Conservation (phyloP, 2,329 filamentous ascomycete species). For the Calonectria leucothoes region DNA sequence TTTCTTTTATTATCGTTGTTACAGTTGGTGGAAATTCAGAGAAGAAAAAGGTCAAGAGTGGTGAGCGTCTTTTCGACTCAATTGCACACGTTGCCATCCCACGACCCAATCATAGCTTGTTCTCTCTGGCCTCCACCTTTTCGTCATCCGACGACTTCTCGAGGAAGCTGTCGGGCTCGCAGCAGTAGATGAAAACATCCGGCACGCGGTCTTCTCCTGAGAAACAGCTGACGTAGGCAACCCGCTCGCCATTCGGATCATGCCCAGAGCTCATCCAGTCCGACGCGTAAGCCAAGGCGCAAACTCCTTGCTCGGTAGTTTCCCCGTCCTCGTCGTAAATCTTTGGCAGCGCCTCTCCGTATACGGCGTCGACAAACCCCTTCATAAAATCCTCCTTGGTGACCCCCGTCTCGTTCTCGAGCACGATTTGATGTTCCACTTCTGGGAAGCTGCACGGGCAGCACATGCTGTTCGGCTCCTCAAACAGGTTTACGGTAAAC, state of each 20-base stretch:
- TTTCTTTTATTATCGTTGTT: not conserved
- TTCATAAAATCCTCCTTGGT: conserved; percentile 19
- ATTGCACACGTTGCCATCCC: too few relatives aligned
- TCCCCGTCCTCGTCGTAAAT: not conserved
- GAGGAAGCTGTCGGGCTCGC: not conserved
- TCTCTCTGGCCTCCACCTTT: not conserved
- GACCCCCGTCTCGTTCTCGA: conserved; percentile 14
- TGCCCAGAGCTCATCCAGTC: conserved; percentile 15
- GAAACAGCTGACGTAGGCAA: not conserved
- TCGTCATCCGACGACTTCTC: not conserved
- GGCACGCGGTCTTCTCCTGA: not conserved
- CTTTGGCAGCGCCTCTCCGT: conserved; percentile 11
- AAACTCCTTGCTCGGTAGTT: not conserved
- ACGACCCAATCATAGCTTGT: not conserved
- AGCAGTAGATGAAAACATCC: conserved; percentile 19
- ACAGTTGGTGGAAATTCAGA: not conserved
- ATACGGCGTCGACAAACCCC: conserved; percentile 1
- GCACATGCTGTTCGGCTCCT: not conserved
- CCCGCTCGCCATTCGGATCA: not conserved
- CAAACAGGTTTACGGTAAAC: conserved; percentile 15
- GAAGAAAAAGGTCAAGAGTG: not conserved
- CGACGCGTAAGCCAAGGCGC: not conserved
- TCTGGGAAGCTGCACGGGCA: conserved; percentile 20
- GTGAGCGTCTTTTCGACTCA: not conserved
- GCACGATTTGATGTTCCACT: conserved; percentile 1